These are phyloP conservation scores for Aspergillus sp. DNA, from an alignment of 2,329 filamentous ascomycete genomes.

Conservation along the genomic window DNA sequence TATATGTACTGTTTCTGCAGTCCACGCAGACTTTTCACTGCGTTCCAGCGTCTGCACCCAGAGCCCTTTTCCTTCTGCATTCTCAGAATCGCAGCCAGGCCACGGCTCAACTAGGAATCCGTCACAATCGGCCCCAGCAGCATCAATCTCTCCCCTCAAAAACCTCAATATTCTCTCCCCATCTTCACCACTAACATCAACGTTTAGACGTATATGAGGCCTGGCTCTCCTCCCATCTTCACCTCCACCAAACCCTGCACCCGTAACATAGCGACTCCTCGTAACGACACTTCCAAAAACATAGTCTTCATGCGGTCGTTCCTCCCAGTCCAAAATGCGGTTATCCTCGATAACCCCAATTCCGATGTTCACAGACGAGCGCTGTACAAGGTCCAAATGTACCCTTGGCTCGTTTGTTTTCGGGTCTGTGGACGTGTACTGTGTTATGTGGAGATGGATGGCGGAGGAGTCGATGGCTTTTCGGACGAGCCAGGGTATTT, in stretches of 20 bases:
- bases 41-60: conserved; percentile 5
- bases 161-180: neutral
- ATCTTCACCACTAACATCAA: neutral
- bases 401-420: neutral
- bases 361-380: neutral
- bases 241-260: neutral
- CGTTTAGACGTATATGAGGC: neutral
- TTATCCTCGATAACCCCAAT: conserved; percentile 1
- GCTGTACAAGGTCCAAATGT: neutral
- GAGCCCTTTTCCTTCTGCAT: neutral
- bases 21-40: neutral
- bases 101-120: neutral
- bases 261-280: neutral
- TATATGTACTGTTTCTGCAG: neutral
- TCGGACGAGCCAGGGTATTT: neutral
- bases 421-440: neutral
- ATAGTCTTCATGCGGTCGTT: neutral
- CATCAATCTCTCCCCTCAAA: neutral
- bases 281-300: neutral
- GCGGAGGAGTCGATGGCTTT: neutral
- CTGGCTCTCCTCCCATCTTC: neutral
- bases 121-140: neutral
- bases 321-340: neutral
- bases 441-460: neutral
- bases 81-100: neutral